Conservation (phyloP, 2,329 filamentous ascomycete species). For the Alternaria sp. region DNA sequence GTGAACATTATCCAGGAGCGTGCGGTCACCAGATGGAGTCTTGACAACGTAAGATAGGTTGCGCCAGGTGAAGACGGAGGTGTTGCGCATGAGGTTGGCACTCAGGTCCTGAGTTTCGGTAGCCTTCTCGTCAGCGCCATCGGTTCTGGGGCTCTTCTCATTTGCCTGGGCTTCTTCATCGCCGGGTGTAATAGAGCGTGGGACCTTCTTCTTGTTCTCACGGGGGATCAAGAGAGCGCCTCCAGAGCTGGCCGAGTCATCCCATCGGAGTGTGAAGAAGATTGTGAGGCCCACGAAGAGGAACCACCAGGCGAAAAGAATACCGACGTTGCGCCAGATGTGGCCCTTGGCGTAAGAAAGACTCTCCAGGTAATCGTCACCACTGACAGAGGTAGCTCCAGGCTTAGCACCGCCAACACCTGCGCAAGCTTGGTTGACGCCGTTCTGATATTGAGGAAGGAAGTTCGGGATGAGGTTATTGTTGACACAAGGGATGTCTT, state of each 20-base stretch:
- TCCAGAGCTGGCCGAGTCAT: constrained; percentile 57
- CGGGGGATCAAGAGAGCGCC: constrained; percentile 67
- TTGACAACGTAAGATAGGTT: constrained; percentile 65
- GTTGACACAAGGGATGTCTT: constrained; percentile 56
- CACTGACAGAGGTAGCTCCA: constrained; percentile 59
- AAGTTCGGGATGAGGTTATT: constrained; percentile 58
- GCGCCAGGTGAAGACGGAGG: constrained; percentile 71
- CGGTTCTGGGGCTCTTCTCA: constrained; percentile 16
- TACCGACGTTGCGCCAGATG: constrained; percentile 52
- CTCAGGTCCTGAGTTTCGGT: background rate
- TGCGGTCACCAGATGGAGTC: constrained; percentile 45
- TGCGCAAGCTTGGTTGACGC: constrained; percentile 59
- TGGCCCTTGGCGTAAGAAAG: constrained; percentile 51
- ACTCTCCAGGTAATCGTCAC: constrained; percentile 64
- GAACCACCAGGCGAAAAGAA: constrained; percentile 52
- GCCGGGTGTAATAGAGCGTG: constrained; percentile 16
- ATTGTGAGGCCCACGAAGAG: constrained; percentile 62
- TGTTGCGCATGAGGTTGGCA: constrained; percentile 62
- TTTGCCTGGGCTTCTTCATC: constrained; percentile 59
- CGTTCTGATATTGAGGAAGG: constrained; percentile 55
- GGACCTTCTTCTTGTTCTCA: constrained; percentile 29
- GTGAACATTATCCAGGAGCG: constrained; percentile 59
- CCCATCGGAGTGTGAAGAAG: constrained; percentile 64
- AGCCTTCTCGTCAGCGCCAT: constrained; percentile 40
- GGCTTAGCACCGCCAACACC: constrained; percentile 62